Evolutionary conservation across 2,329 filamentous ascomycete species (phyloP), one percentile per base, ranked within the genome.

Genomic region (Xylaria polymorpha): DNA sequence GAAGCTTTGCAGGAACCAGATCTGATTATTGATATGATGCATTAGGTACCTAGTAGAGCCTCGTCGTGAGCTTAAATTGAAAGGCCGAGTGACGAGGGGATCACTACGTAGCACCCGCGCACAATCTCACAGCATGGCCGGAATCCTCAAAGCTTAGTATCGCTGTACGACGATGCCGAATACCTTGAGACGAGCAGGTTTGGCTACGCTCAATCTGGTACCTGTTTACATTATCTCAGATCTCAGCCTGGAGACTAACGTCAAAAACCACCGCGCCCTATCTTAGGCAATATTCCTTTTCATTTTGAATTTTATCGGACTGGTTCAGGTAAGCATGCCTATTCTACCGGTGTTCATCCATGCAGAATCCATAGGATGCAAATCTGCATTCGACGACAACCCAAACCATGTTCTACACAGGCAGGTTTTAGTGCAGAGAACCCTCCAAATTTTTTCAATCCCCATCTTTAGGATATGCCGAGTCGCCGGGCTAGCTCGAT

Each of bases 401-500:
- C 43, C 15, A 37, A 48, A 51, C 55, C 1, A 20, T 58, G 22
- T 14, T 10, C 22, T 56, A 35, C 32, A 43, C 20, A 51, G 14
- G 29, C 32, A 15, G 50, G 53, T 43, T 48, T 37, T 20, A 57
- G 32, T 56, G 35, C 22, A 37, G 7, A 51, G 12, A 43, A 46
- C 3, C 20, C 39, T 32, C 35, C 15, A 18, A 32, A 55, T 14
- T 44, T 35, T 35, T 7, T 15, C 41, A 22, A 12, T 22, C 29
- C 44, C 29, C n/a, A 8, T 71, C 64, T 69, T 70, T 73, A 68
- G 41, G 71, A 43, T 66, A 77, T 73, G 25, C 81, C 84, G 73
- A 89, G 81, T 73, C 80, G 81, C 64, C 79, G 81, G 3, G 86
- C 86, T 25, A 87, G 79, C 73, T 87, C 85, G 46, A 85, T 63